phyloP scores from a whole-genome alignment of 2,329 filamentous ascomycete genomes.

The Aspergillus fischeri region DNA sequence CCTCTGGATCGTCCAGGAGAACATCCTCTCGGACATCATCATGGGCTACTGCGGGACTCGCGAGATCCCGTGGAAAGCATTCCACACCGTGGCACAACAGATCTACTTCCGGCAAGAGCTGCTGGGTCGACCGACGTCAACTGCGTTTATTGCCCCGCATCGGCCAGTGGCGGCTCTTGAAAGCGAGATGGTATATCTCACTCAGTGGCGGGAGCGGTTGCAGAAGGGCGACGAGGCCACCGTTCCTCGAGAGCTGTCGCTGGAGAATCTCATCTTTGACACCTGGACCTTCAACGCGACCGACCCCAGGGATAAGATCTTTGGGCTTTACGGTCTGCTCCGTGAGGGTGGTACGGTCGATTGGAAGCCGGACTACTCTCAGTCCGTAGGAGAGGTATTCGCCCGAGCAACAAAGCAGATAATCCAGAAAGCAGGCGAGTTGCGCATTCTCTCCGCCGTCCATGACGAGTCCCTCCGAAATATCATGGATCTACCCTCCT shows the following conservation, averaged over 20 bases:
- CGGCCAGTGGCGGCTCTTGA: slow-evolving; percentile 1
- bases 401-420: neutral
- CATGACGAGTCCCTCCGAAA: neutral
- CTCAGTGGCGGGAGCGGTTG: slow-evolving; percentile 2
- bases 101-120: slow-evolving; percentile 2
- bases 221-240: slow-evolving; percentile 1
- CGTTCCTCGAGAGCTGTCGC: neutral
- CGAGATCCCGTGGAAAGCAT: slow-evolving; percentile 1
- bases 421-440: neutral
- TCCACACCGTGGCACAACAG: slow-evolving; percentile 1
- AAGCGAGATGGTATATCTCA: slow-evolving; percentile 1
- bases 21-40: neutral
- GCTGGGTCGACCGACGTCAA: neutral
- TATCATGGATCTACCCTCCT: neutral
- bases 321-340: slow-evolving; percentile 1
- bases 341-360: neutral
- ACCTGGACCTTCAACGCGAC: slow-evolving; percentile 5
- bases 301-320: slow-evolving; percentile 2
- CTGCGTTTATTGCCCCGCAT: neutral
- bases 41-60: slow-evolving; percentile 1
- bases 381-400: neutral
- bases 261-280: slow-evolving; percentile 4
- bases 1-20: slow-evolving; percentile 3
- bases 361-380: slow-evolving; percentile 2
- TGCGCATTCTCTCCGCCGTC: slow-evolving; percentile 1